A percentile compares a stretch with the other conserved stretches of the same genome.
phyloP scores from a whole-genome alignment of 2,329 filamentous ascomycete genomes.

The Geosmithia flava region DNA sequence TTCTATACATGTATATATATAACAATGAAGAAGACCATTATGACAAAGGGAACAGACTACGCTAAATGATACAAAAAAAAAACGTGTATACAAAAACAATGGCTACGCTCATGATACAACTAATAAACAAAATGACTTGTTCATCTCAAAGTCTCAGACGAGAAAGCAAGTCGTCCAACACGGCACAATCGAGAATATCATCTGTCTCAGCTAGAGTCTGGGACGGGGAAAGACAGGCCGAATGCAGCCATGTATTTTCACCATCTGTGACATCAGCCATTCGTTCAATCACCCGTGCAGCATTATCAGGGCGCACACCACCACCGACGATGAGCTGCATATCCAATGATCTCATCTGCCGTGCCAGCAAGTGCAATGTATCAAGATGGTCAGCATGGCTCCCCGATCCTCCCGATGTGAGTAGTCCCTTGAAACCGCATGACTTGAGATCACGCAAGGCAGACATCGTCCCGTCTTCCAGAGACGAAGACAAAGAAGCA shows the following conservation, averaged over 20 bases:
- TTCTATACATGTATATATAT: background rate
- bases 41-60: background rate
- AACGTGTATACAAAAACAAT: background rate
- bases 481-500: no score
- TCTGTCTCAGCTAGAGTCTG: background rate
- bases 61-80: no score
- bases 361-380: conserved; percentile 17
- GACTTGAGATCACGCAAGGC: conserved; percentile 18
- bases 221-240: conserved; percentile 23
- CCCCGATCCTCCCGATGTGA: conserved; percentile 37
- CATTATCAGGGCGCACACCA: conserved; percentile 31
- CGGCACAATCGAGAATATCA: background rate
- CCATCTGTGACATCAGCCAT: conserved; percentile 10
- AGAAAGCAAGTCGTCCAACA: background rate
- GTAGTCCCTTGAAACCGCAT: conserved; percentile 35
- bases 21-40: background rate
- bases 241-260: conserved; percentile 30
- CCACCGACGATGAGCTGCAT: conserved; percentile 38
- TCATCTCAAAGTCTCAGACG: no score
- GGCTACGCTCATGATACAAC: background rate
- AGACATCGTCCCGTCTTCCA: background rate
- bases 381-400: conserved; percentile 23
- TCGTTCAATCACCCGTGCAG: conserved; percentile 12
- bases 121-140: background rate
- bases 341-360: conserved; percentile 1